Base-by-base conservation (phyloP, 169 alveolate species). In the Besnoitia besnoiti region DNA sequence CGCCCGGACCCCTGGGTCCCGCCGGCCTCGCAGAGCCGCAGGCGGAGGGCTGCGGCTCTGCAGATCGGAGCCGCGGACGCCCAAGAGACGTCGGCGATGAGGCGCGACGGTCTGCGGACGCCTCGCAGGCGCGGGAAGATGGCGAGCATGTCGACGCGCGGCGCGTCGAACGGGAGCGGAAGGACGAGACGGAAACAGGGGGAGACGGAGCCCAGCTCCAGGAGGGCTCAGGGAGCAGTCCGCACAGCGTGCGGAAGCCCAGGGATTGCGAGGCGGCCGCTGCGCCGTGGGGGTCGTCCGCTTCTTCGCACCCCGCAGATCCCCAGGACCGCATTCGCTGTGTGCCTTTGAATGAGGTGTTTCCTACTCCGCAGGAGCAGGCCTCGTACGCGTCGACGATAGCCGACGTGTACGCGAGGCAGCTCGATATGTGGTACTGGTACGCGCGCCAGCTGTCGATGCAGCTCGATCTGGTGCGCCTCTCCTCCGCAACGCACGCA, bases 321-420 rank as follows among this genome's bases (percentile, higher is more conserved):
- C n/a, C 82, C 8, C 12, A 73, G n/a, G 82, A 73, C 82, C 12
- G 59, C 35, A 35, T 77, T 24, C 87, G 87, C 50, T 77, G 35
- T 44, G 87, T 77, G n/a, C 59, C 87, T 16, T 10, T 44, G 61
- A 55, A 37, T 30, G 39, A 67, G 47, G 87, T 44, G 40, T 42
- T 77, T 37, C 59, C 59, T 12, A 27, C 50, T 40, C 49, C 59
- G 40, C 59, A 77, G 50, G 50, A 40, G 40, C 87, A 35, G 37
- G 50, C 59, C n/a, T 21, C 87, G 49, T 77, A 77, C 87, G 87
- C 87, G 49, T 0, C 59, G 61, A 16, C 37, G 7, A 77, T 77
- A 55, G 87, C 87, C 40, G 14, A 37, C 37, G 87, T 77, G 87
- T 77, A 77, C 87, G 87, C 87, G 10, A 30, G 40, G 16, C 87